Evolutionary conservation across 2,329 filamentous ascomycete genomes (phyloP).

Genomic region (Didymella glomerata): DNA sequence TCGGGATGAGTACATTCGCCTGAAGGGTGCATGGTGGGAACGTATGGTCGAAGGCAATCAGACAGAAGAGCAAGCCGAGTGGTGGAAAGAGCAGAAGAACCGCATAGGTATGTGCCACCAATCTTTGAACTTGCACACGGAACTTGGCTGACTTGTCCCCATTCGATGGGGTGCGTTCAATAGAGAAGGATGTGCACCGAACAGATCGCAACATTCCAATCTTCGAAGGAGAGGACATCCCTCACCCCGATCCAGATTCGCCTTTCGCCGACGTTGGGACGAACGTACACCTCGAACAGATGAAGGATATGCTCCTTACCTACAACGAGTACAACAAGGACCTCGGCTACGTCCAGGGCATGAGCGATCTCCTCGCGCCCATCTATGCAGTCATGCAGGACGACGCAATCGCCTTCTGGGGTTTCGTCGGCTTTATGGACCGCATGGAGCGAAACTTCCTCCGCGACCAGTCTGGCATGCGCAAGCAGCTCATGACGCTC

Average conservation of each 20-base stretch:
- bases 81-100: conserved; percentile 94
- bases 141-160: conserved; percentile 57
- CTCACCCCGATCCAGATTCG: conserved; percentile 94
- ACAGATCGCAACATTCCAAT: conserved; percentile 95
- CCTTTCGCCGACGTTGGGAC: conserved; percentile 93
- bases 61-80: conserved; percentile 83
- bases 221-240: conserved; percentile 94
- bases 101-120: conserved; percentile 79
- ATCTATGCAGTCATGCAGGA: conserved; percentile 98
- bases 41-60: conserved; percentile 83
- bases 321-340: conserved; percentile 98
- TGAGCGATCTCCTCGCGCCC: conserved; percentile 95
- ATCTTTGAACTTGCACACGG: background rate
- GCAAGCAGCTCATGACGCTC: conserved; percentile 85
- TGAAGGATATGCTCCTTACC: conserved; percentile 98
- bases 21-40: conserved; percentile 98
- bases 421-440: conserved; percentile 94
- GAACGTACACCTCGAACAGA: conserved; percentile 96
- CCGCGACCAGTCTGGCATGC: conserved; percentile 95
- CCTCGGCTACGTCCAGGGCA: conserved; percentile 96
- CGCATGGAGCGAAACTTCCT: conserved; percentile 98
- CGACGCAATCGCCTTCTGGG: conserved; percentile 96
- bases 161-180: conserved; percentile 62
- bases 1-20: conserved; percentile 89
- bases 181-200: conserved; percentile 98